These are phyloP conservation scores for Cordyceps cicadae DNA, from an alignment of 2,329 filamentous ascomycete genomes.

Conservation along the genomic window DNA sequence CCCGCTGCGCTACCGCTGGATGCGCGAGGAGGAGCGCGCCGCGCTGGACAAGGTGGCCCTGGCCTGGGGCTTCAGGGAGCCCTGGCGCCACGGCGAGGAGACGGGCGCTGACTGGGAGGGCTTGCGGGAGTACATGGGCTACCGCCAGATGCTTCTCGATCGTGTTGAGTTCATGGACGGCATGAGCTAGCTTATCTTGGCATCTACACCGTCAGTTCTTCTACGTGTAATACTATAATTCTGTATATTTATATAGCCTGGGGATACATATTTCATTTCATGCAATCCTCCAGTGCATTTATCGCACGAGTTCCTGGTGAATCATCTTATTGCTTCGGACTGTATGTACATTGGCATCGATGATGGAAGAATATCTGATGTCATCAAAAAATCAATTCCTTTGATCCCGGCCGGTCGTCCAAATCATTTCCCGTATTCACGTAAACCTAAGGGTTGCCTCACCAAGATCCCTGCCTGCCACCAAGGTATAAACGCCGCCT, in stretches of 20 bases:
- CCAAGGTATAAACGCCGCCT: no score
- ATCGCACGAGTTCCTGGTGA: no score
- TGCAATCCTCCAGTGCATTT: neutral
- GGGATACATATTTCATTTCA: neutral
- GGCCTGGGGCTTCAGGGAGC: slow-evolving; percentile 86
- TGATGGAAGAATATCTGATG: neutral
- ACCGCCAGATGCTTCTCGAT: slow-evolving; percentile 84
- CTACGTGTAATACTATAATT: slow-evolving; percentile 7
- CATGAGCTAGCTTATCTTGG: slow-evolving; percentile 46
- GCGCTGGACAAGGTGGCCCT: slow-evolving; percentile 79
- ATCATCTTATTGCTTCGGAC: no score
- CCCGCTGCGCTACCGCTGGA: slow-evolving; percentile 71
- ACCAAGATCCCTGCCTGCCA: no score
- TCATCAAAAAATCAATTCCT: neutral
- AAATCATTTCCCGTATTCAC: neutral
- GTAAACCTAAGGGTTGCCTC: neutral
- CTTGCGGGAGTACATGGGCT: slow-evolving; percentile 72
- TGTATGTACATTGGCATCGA: no score
- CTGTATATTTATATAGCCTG: slow-evolving; percentile 5
- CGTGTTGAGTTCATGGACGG: slow-evolving; percentile 85
- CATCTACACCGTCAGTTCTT: neutral
- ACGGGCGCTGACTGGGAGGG: slow-evolving; percentile 84
- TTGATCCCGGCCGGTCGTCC: neutral
- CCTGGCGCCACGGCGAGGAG: slow-evolving; percentile 75
- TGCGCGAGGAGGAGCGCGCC: slow-evolving; percentile 81